Evolutionary conservation across 2,329 filamentous ascomycete genomes (phyloP).

Genomic region (Colletotrichum phormii): DNA sequence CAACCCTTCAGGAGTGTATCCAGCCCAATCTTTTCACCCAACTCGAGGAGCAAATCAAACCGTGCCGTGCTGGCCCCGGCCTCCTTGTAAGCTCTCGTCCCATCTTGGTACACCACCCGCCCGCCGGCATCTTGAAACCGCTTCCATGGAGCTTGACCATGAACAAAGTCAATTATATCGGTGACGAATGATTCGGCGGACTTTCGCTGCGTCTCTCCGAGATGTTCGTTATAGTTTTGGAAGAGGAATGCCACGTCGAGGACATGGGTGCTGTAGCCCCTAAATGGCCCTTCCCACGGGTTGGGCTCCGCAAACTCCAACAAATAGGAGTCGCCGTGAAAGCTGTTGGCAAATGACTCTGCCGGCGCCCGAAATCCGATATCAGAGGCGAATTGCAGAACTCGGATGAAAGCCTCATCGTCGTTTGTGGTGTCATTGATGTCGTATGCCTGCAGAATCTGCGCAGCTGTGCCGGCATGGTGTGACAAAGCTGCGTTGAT

Average conservation of each 20-base stretch:
- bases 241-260: conserved; percentile 57
- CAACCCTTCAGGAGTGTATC: conserved; percentile 3
- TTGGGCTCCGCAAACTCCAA: conserved; percentile 59
- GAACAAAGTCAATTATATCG: conserved; percentile 52
- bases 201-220: conserved; percentile 46
- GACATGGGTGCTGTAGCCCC: conserved; percentile 55
- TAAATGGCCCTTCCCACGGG: conserved; percentile 56
- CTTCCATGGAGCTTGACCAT: conserved; percentile 43
- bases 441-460: neutral
- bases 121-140: neutral
- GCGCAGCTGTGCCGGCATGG: neutral
- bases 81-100: conserved; percentile 7
- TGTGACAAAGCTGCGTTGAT: neutral
- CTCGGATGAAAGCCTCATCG: neutral
- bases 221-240: conserved; percentile 56
- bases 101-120: neutral
- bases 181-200: conserved; percentile 48
- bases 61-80: neutral
- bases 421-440: neutral
- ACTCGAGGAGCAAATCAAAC: neutral
- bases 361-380: conserved; percentile 15
- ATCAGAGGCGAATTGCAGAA: conserved; percentile 14
- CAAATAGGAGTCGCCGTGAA: conserved; percentile 22
- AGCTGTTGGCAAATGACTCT: neutral
- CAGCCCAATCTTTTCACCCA: conserved; percentile 2